Evolutionary conservation across 2,329 filamentous ascomycete species (phyloP), one percentile per base, ranked within the genome.

Genomic region (Arthrobotrys sinensis): DNA sequence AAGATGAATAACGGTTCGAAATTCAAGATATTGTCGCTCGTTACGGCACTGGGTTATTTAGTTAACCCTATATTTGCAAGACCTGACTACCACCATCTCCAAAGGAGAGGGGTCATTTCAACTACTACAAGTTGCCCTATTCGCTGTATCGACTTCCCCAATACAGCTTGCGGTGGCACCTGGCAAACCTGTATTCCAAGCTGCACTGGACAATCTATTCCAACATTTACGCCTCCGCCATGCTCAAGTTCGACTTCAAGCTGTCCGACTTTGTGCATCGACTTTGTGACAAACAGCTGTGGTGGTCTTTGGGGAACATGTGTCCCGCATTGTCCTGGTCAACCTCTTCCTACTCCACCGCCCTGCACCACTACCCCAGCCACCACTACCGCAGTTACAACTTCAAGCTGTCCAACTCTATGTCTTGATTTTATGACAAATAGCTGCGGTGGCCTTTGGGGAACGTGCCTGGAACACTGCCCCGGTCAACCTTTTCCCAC

Each of bases 401-500:
- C 38, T 6, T 32, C 63, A 40, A 50, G 24, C n/a, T 66, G 63
- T 8, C 63, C 63, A 4, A 66, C 46, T 16, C 4, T 66, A 38
- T 66, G 63, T n/a, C 5, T 66, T 8, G 63, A 66, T 12, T 66
- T 50, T 10, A 28, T 66, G 19, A 48, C 60, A 19, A 66, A 66
- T 12, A 52, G 28, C 10, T 64, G 60, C 10, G 60, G 60, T 7
- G 60, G 60, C 6, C 28, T 64, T 7, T 64, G 60, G 60, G 60
- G 60, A 40, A 66, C 50, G 24, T 53, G 40, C 21, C 38, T 48
- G 4, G n/a, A 28, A 34, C 48, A 53, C 19, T 52, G 32, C 16
- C 28, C 69, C 28, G 50, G 50, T 7, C 52, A 70, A 12, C 38
- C 60, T 1, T 48, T 64, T 24, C 60, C 60, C 8, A 46, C 21